Percentiles rank a stretch among this genome's conserved stretches.
Evolutionary conservation across 2,329 filamentous ascomycete genomes (phyloP).

Genomic region (Cladosporium sp.): DNA sequence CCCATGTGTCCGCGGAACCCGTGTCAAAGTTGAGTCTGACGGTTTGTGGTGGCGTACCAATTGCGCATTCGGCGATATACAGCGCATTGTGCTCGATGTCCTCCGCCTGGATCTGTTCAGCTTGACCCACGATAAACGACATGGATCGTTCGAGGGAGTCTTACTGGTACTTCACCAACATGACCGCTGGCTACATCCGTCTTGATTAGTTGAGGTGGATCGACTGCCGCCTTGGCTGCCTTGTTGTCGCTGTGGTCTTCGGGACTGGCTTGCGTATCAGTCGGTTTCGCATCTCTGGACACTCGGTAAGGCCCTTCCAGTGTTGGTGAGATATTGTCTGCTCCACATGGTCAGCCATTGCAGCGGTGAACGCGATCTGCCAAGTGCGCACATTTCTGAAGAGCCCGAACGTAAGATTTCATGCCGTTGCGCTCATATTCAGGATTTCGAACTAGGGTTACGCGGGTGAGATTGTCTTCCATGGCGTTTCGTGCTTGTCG

Average conservation of each 20-base stretch:
- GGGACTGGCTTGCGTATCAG: not conserved
- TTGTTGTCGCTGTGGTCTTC: not conserved
- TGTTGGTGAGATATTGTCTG: conserved; percentile 56
- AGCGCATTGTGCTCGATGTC: conserved; percentile 63
- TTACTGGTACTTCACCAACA: conserved; percentile 3
- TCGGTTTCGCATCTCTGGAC: not conserved
- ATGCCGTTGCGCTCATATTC: conserved; percentile 26
- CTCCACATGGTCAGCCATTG: not conserved
- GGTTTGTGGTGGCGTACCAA: conserved; percentile 62
- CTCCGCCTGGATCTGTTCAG: conserved; percentile 46
- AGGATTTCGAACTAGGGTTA: conserved; percentile 23
- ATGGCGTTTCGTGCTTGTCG: too few relatives aligned
- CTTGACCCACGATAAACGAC: not conserved
- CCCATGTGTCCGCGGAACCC: conserved; percentile 65
- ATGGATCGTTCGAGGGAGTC: not conserved
- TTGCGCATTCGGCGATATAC: conserved; percentile 60
- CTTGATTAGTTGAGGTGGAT: not conserved
- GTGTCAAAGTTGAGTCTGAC: conserved; percentile 57
- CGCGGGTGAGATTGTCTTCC: not conserved
- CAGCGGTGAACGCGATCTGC: not conserved
- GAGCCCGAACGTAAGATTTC: conserved; percentile 24
- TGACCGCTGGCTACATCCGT: not conserved
- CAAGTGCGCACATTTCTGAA: conserved; percentile 10
- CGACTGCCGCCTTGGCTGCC: not conserved
- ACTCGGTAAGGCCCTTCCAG: conserved; percentile 47